These are phyloP conservation scores for Protomyces inundatus DNA, from an alignment of 1,139 yeast genomes.

Conservation along the genomic window DNA sequence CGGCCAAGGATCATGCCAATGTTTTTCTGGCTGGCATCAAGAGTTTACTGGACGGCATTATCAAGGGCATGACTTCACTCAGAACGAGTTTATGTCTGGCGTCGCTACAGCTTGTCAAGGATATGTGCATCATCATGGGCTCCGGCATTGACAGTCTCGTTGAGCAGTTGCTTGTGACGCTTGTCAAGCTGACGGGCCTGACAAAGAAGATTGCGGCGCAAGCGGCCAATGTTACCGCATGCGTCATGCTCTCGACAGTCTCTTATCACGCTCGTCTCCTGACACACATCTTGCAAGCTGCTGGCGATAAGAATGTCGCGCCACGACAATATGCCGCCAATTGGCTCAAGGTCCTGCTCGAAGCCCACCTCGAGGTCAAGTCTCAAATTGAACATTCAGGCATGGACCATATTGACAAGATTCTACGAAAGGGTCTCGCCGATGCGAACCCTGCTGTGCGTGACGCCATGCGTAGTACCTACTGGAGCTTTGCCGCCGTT, in stretches of 20 bases:
- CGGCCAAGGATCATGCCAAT: slow-evolving; percentile 42
- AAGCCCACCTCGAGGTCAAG: slow-evolving; percentile 45
- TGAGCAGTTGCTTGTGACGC: slow-evolving; percentile 55
- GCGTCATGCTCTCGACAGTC: slow-evolving; percentile 54
- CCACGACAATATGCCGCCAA: slow-evolving; percentile 66
- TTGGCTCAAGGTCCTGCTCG: slow-evolving; percentile 60
- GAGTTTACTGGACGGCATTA: slow-evolving; percentile 54
- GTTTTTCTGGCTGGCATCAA: slow-evolving; percentile 47
- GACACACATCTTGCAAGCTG: slow-evolving; percentile 49
- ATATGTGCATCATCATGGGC: slow-evolving; percentile 52
- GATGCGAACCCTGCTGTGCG: slow-evolving; percentile 83
- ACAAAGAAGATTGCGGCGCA: slow-evolving; percentile 76
- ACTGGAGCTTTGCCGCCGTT: slow-evolving; percentile 58
- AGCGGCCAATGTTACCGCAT: slow-evolving; percentile 65
- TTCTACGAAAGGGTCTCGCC: slow-evolving; percentile 56
- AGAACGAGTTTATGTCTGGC: slow-evolving; percentile 76
- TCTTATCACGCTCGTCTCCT: slow-evolving; percentile 53
- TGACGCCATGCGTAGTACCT: slow-evolving; percentile 65
- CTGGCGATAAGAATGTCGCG: slow-evolving; percentile 62
- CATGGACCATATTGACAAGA: slow-evolving; percentile 49
- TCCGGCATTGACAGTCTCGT: slow-evolving; percentile 54
- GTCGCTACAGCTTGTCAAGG: slow-evolving; percentile 77
- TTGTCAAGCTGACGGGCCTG: slow-evolving; percentile 62
- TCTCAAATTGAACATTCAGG: slow-evolving; percentile 41
- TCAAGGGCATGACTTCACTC: slow-evolving; percentile 62